Evolutionary conservation across 2,329 filamentous ascomycete genomes (phyloP).

Genomic region (Periconia digitata): DNA sequence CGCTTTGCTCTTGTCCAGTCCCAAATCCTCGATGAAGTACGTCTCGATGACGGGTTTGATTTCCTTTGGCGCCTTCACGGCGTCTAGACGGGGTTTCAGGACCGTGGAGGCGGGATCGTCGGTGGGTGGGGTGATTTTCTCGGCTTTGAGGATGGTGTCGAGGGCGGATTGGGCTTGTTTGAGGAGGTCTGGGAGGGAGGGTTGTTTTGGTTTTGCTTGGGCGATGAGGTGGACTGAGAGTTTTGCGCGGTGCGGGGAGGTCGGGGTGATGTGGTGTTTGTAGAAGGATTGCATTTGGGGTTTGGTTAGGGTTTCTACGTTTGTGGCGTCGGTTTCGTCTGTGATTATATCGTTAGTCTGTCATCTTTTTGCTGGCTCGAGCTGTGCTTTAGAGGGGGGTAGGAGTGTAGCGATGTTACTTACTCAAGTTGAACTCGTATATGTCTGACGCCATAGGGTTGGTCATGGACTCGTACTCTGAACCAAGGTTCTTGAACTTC

Average conservation of each 20-base stretch:
- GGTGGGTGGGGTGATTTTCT: constrained; percentile 43
- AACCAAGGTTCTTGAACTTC: constrained; percentile 87
- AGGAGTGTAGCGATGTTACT: constrained; percentile 35
- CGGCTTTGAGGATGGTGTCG: constrained; percentile 49
- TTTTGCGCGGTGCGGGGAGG: constrained; percentile 75
- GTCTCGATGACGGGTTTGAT: constrained; percentile 55
- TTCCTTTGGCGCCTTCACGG: constrained; percentile 49
- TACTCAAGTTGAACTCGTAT: constrained; percentile 87
- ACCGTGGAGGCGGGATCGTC: constrained; percentile 40
- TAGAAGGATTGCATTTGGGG: constrained; percentile 79
- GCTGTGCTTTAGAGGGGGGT: not conserved
- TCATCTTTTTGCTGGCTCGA: not conserved
- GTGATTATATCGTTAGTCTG: not conserved
- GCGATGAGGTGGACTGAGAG: constrained; percentile 81
- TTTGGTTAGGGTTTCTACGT: constrained; percentile 75
- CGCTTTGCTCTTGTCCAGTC: constrained; percentile 54
- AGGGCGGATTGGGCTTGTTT: constrained; percentile 43
- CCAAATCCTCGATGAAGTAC: constrained; percentile 48
- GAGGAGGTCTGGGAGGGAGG: constrained; percentile 47
- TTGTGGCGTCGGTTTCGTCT: constrained; percentile 75
- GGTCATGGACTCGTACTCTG: constrained; percentile 84
- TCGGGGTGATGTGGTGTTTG: constrained; percentile 71
- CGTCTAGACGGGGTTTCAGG: constrained; percentile 48
- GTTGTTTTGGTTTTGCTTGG: constrained; percentile 55
- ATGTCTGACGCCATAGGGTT: constrained; percentile 80